These are phyloP conservation scores for Pleurotus sapidus DNA, from an alignment of 768 basidiomycete genomes.

Conservation along the genomic window DNA sequence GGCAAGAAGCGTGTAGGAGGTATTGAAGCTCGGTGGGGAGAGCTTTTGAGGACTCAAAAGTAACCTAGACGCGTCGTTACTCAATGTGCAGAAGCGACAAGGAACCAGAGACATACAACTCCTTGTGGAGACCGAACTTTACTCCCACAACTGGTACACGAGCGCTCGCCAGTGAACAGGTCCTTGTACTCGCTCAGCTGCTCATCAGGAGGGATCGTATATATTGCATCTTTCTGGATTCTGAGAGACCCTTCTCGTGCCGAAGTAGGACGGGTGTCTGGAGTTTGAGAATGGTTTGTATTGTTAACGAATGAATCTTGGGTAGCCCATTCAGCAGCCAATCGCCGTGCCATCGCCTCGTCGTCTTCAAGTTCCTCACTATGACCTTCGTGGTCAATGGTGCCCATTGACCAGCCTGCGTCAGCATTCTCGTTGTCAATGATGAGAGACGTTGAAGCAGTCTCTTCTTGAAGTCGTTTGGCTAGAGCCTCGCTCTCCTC, in stretches of 20 bases:
- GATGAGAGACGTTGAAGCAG: slow-evolving; percentile 9
- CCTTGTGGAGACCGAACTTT: slow-evolving; percentile 37
- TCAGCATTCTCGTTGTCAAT: neutral
- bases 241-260: neutral
- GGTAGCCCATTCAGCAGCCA: slow-evolving; percentile 38
- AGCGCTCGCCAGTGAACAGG: slow-evolving; percentile 32
- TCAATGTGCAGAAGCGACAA: neutral
- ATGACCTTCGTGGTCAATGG: slow-evolving; percentile 9
- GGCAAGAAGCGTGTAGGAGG: slow-evolving; percentile 43
- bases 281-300: neutral
- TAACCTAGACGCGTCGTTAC: slow-evolving; percentile 18
- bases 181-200: slow-evolving; percentile 27
- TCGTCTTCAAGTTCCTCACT: slow-evolving; percentile 27
- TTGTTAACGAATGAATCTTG: slow-evolving; percentile 11
- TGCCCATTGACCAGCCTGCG: slow-evolving; percentile 7
- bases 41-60: slow-evolving; percentile 20
- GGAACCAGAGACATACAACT: slow-evolving; percentile 29
- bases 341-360: slow-evolving; percentile 32
- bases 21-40: slow-evolving; percentile 25
- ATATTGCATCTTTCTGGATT: neutral
- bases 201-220: slow-evolving; percentile 25
- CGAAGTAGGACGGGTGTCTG: neutral
- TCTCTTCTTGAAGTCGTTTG: slow-evolving; percentile 29
- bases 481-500: slow-evolving; percentile 42
- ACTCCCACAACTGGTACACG: slow-evolving; percentile 35